Base-by-base conservation (phyloP, 1,284 basidiomycete species). In the Uromyces viciae-fabae region DNA sequence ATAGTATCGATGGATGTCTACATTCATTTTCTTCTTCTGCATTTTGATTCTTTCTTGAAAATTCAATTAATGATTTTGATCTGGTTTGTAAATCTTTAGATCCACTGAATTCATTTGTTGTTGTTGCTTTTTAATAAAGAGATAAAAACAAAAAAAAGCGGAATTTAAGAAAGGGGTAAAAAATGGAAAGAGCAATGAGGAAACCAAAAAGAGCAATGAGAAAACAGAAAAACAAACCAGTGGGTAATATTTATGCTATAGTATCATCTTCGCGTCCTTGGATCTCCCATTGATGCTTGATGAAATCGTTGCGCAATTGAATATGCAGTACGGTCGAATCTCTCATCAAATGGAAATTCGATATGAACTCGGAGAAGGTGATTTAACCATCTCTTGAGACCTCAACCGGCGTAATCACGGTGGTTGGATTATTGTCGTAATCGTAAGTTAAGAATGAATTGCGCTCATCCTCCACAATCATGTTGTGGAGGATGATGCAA, bases 21-120 rank as follows among this genome's bases (percentile, higher is more conserved):
- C n/a, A n/a, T n/a, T n/a, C n/a, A n/a, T n/a, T n/a, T n/a, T n/a
- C n/a, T 78, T 75, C 42, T 82, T 82, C 31, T 83, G 83, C 43
- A 83, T 69, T 69, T 11, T 82, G 87, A 88, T 54, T 82, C 83
- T 74, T 19, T 42, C 25, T 58, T 40, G 73, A 60, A 86, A 99
- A 99, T 0, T 90, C 91, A 31, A 90, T 91, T 33, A 99, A 88
- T 0, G 94, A 93, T 1, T 91, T 89, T 46, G 94, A 89, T 84
- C 97, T 94, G 19, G 90, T 92, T 52, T 90, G 88, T 2, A 94
- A 91, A 0, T 93, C 91, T 46, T n/a, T n/a, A n/a, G n/a, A n/a
- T n/a, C n/a, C n/a, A n/a, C n/a, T n/a, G n/a, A n/a, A n/a, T n/a
- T n/a, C n/a, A n/a, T n/a, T n/a, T n/a, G n/a, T n/a, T n/a, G n/a